Conservation (phyloP, 225 moss, liverwort and hornwort species). For the Thuidium tamariscinum region DNA sequence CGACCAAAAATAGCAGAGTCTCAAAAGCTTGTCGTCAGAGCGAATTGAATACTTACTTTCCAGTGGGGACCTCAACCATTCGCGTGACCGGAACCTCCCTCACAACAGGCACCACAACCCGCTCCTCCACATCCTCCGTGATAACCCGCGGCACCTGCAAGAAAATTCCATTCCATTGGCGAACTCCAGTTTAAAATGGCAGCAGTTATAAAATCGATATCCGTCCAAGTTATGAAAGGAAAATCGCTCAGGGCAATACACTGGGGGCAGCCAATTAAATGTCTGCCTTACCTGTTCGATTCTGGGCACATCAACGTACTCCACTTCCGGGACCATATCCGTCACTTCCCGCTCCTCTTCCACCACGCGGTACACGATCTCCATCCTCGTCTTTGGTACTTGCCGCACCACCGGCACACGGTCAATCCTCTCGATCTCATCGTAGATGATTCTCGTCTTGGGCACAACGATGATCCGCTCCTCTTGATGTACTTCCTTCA, state of each 20-base stretch:
- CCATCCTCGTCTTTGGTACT: conserved; percentile 29
- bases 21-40: not conserved
- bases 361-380: conserved; percentile 38
- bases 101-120: conserved; percentile 33
- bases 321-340: conserved; percentile 36
- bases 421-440: conserved; percentile 41
- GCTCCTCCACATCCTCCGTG: conserved; percentile 50
- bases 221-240: too few species aligned
- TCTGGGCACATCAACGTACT: conserved; percentile 34
- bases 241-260: too few species aligned
- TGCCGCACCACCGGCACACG: conserved; percentile 35
- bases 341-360: conserved; percentile 33
- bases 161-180: too few species aligned
- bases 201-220: not conserved
- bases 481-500: conserved; percentile 53
- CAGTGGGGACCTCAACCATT: conserved; percentile 31
- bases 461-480: conserved; percentile 27
- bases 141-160: conserved; percentile 29
- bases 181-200: too few species aligned
- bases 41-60: conserved; percentile 13
- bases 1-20: not conserved
- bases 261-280: too few species aligned
- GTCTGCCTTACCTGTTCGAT: not conserved
- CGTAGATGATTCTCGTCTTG: conserved; percentile 29
- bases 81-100: conserved; percentile 38